Percentiles rank a stretch among this genome's conserved stretches.
These are phyloP conservation scores for Cryphonectria japonica DNA, from an alignment of 2,329 filamentous ascomycete genomes.

Conservation along the genomic window DNA sequence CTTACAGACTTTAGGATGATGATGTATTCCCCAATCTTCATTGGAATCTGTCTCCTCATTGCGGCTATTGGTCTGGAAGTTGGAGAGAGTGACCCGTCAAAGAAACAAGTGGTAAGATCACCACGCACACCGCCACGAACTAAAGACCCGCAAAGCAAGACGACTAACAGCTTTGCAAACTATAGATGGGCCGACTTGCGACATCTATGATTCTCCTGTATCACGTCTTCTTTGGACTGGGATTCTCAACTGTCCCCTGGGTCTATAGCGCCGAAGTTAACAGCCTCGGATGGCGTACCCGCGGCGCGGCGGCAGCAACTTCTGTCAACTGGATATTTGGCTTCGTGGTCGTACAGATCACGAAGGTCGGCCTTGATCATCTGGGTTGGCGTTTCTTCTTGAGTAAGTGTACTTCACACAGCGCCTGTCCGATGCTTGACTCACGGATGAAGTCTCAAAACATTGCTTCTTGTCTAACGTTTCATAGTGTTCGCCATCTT, in stretches of 20 bases:
- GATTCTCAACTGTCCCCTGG: conserved; percentile 46
- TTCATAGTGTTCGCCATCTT: conserved; percentile 33
- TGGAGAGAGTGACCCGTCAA: conserved; percentile 35
- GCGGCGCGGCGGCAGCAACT: conserved; percentile 48
- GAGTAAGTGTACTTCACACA: conserved; percentile 36
- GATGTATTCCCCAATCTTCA: conserved; percentile 43
- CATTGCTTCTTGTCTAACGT: neutral
- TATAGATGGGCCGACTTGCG: conserved; percentile 42
- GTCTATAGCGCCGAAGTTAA: conserved; percentile 49
- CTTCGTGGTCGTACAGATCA: conserved; percentile 49
- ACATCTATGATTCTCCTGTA: conserved; percentile 49
- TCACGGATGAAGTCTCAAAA: neutral
- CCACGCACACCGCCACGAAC: too few species aligned
- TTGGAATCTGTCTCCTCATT: conserved; percentile 43
- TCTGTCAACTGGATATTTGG: conserved; percentile 50
- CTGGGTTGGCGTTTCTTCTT: conserved; percentile 48
- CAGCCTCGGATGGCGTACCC: conserved; percentile 45
- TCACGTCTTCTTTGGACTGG: conserved; percentile 47
- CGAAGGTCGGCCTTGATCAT: conserved; percentile 46
- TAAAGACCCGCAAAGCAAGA: neutral
- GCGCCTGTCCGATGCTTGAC: neutral
- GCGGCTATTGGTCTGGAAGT: conserved; percentile 36
- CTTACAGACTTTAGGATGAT: conserved; percentile 38
- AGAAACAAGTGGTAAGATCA: conserved; percentile 33
- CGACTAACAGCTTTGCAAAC: neutral